These are phyloP conservation scores for Plasmopara halstedii DNA, from an alignment of 352 stramenopile species.

Conservation along the genomic window DNA sequence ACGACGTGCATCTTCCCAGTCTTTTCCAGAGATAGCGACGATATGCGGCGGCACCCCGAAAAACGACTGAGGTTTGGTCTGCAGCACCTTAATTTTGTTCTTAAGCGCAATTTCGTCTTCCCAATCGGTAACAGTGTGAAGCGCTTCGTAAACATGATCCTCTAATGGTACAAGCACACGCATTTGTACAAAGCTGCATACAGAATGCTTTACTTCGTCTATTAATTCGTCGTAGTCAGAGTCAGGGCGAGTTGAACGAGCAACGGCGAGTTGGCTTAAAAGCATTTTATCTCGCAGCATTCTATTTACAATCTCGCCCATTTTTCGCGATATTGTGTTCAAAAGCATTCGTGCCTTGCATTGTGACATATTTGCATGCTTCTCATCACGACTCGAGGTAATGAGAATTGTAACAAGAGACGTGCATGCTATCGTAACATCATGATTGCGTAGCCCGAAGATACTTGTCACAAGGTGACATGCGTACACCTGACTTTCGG, in stretches of 20 bases:
- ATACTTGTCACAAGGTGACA: constrained; percentile 37
- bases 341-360: constrained; percentile 44
- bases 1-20: constrained; percentile 49
- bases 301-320: constrained; percentile 38
- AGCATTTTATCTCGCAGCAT: constrained; percentile 42
- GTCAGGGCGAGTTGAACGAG: constrained; percentile 27
- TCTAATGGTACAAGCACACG: constrained; percentile 46
- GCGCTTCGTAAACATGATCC: constrained; percentile 49
- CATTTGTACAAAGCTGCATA: constrained; percentile 43
- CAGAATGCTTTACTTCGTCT: constrained; percentile 48
- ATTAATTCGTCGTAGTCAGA: constrained; percentile 53
- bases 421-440: constrained; percentile 24
- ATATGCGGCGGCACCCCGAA: constrained; percentile 49
- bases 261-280: constrained; percentile 24
- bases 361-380: constrained; percentile 28
- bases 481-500: constrained; percentile 33
- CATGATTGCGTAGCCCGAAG: constrained; percentile 27
- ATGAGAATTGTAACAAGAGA: constrained; percentile 33
- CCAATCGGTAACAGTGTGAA: constrained; percentile 42
- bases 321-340: constrained; percentile 38
- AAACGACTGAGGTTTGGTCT: constrained; percentile 41
- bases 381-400: constrained; percentile 30
- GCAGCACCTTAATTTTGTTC: constrained; percentile 48
- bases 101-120: constrained; percentile 37
- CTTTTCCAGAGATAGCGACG: constrained; percentile 25